A percentile compares a stretch with the other conserved stretches of the same genome.
Evolutionary conservation across 331 rosid species (phyloP).

Genomic region (Pyracantha coccinea): DNA sequence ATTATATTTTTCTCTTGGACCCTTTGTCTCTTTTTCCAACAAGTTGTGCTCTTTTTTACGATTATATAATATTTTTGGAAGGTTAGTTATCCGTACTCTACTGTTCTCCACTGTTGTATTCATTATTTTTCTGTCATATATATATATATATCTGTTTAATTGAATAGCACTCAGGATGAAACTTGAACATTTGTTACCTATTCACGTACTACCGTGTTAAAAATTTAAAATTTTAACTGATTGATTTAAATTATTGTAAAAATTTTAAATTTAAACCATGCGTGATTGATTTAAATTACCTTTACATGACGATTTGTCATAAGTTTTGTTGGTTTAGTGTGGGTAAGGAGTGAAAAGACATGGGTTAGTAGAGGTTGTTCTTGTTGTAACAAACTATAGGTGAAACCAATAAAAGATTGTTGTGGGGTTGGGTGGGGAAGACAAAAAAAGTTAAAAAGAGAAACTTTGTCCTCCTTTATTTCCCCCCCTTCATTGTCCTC

Average conservation of each 20-base stretch:
- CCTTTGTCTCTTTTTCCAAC: neutral
- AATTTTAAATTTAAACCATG: rapidly evolving
- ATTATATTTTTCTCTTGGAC: neutral
- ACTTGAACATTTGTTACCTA: too few relatives aligned
- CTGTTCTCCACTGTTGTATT: neutral
- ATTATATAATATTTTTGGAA: neutral
- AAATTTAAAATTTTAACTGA: too few relatives aligned
- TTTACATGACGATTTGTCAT: too few relatives aligned
- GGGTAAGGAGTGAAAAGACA: neutral
- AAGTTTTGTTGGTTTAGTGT: too few relatives aligned
- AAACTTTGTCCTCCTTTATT: neutral
- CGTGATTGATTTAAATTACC: too few relatives aligned
- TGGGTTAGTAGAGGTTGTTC: neutral
- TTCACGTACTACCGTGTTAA: too few relatives aligned
- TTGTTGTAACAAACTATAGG: neutral
- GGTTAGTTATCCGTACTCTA: neutral
- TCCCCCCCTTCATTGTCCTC: neutral
- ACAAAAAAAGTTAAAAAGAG: neutral
- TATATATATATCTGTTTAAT: too few relatives aligned
- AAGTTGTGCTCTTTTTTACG: neutral
- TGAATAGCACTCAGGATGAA: too few relatives aligned
- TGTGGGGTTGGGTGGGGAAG: neutral
- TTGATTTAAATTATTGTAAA: too few relatives aligned
- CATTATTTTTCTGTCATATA: neutral
- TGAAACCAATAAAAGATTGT: neutral